Base-by-base conservation (phyloP, 495 filamentous ascomycete species). In the Penicillium antarcticum region DNA sequence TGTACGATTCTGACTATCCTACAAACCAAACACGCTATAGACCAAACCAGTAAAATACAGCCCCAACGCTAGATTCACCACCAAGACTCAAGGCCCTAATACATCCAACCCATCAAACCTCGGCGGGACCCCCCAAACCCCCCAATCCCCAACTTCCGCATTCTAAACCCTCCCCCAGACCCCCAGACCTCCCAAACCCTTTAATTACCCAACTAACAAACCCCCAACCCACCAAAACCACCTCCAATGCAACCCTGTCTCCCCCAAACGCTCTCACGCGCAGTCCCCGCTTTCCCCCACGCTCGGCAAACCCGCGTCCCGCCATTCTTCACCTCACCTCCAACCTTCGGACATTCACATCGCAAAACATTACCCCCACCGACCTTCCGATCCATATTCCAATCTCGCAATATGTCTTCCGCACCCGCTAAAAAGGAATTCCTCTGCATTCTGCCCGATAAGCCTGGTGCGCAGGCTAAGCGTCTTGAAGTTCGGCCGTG, bases 391-490 rank as follows among this genome's bases (percentile, higher is more conserved):
- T 16, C 38, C 18, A 9, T 8, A 14, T 26, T 21, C 33, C 39
- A 33, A 12, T 8, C 42, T 14, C 53, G 58, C 62, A 66, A 41
- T 11, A 71, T 68, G 62, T 55, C 72, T 21, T 69, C 69, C 42
- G 43, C 59, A 10, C 62, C 71, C 46, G 64, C 66, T 4, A 85
- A 86, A 69, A 73, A 79, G 48, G 91, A 97, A 69, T 97, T 87
- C 84, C 79, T 97, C 9, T 86, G 91, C 57, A 84, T 96, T 46
- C 56, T 92, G 13, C 92, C 91, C 13, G 92, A 97, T 69, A 79
- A 84, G 54, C 77, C 77, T 0, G 86, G 80, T 4, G 77, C 70
- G n/a, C 66, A 86, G 57, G 72, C 77, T 42, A 87, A 87, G 74
- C 69, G 92, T 29, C 64, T 95, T 33, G 80, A 85, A 59, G 82